A percentile compares a stretch with the other conserved stretches of the same genome.
phyloP scores from a whole-genome alignment of 1,284 basidiomycete genomes.

The Meira miltonrushii region DNA sequence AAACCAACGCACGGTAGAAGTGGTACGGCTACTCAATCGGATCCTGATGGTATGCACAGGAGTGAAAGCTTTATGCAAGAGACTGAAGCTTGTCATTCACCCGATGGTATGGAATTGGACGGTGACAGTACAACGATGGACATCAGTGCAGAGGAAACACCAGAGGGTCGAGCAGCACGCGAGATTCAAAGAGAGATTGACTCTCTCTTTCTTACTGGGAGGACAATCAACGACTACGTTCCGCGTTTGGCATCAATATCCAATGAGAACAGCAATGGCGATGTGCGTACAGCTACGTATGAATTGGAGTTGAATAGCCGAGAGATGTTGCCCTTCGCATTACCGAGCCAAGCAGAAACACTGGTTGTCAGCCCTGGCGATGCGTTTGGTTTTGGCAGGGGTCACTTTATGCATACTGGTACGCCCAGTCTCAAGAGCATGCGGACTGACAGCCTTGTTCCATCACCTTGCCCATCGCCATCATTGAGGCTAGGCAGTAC shows the following conservation, averaged over 20 bases:
- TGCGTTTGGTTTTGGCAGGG: constrained; percentile 55
- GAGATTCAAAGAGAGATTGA: constrained; percentile 36
- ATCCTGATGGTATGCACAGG: constrained; percentile 9
- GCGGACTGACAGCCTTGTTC: constrained; percentile 12
- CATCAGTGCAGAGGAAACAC: constrained; percentile 19
- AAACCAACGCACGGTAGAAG: constrained; percentile 19
- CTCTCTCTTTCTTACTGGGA: constrained; percentile 32
- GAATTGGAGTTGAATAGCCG: constrained; percentile 66
- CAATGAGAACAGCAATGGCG: constrained; percentile 10
- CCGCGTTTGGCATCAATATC: constrained; percentile 24
- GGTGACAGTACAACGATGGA: constrained; percentile 17
- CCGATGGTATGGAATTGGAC: not conserved
- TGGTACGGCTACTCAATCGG: constrained; percentile 33
- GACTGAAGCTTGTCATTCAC: not conserved
- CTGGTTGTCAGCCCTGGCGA: constrained; percentile 61
- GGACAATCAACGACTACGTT: constrained; percentile 36
- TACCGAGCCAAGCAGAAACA: constrained; percentile 72
- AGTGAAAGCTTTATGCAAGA: not conserved
- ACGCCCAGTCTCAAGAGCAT: constrained; percentile 29
- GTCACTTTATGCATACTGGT: constrained; percentile 43
- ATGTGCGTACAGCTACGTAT: not conserved
- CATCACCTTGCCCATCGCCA: not conserved
- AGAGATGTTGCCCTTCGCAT: constrained; percentile 80
- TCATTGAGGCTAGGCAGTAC: not conserved
- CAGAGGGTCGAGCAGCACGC: constrained; percentile 9